A percentile compares a stretch with the other conserved stretches of the same genome.
These are phyloP conservation scores for Porpolomopsis calyptriformis DNA, from an alignment of 768 basidiomycete species.

Conservation along the genomic window DNA sequence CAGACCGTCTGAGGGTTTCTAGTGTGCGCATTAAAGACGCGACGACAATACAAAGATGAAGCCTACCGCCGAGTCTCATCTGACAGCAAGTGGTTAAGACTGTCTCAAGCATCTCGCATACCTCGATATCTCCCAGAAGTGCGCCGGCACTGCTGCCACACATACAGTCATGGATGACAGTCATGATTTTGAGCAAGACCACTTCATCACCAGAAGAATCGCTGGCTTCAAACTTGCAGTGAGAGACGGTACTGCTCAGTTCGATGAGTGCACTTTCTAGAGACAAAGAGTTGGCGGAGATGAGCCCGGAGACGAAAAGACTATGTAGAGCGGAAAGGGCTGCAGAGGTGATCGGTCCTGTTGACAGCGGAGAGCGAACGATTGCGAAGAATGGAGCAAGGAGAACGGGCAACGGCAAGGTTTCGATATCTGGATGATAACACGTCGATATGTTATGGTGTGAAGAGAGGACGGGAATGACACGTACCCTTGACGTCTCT, in stretches of 20 bases:
- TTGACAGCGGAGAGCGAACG: constrained; percentile 87
- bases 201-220: constrained; percentile 98
- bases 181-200: constrained; percentile 83
- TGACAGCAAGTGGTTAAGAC: constrained; percentile 95
- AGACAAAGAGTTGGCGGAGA: constrained; percentile 43
- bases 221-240: constrained; percentile 96
- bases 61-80: constrained; percentile 88
- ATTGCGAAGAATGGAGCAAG: constrained; percentile 87
- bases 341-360: constrained; percentile 94
- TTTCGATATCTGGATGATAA: constrained; percentile 43
- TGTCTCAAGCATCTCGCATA: constrained; percentile 97
- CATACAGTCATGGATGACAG: constrained; percentile 78
- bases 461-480: constrained; percentile 1
- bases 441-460: background rate
- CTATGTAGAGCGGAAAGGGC: constrained; percentile 81
- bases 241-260: constrained; percentile 81
- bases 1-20: constrained; percentile 83
- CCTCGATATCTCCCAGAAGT: constrained; percentile 82
- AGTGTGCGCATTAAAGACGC: background rate
- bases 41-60: background rate
- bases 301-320: constrained; percentile 73
- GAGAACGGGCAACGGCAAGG: constrained; percentile 48
- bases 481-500: constrained; percentile 54
- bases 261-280: constrained; percentile 65
- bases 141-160: constrained; percentile 50